These are phyloP conservation scores for Leccinum disarticulatum DNA, from an alignment of 768 basidiomycete genomes.

Conservation along the genomic window DNA sequence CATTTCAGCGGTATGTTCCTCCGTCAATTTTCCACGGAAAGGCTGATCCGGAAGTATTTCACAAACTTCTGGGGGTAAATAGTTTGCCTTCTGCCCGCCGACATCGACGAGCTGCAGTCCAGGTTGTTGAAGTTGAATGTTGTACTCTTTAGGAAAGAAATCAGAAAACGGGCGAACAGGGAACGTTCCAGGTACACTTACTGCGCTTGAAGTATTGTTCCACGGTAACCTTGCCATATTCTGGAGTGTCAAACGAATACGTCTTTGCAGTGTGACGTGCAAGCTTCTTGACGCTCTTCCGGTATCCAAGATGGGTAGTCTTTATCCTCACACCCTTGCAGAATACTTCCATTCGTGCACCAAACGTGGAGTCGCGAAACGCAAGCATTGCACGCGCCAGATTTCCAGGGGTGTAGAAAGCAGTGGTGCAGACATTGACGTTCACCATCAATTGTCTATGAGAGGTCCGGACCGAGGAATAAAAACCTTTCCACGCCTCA, in stretches of 20 bases:
- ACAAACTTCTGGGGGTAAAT: constrained; percentile 50
- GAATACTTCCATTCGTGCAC: constrained; percentile 60
- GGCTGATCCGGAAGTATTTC: constrained; percentile 44
- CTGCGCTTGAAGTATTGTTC: constrained; percentile 48
- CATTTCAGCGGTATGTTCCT: constrained; percentile 53
- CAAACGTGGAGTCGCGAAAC: constrained; percentile 51
- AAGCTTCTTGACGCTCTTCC: constrained; percentile 65
- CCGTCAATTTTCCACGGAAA: constrained; percentile 51
- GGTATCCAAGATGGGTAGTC: constrained; percentile 71
- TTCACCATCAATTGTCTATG: constrained; percentile 51
- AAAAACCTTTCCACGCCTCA: constrained; percentile 57
- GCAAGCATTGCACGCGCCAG: constrained; percentile 43
- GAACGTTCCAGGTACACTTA: constrained; percentile 26
- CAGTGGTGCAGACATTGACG: constrained; percentile 54
- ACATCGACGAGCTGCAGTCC: constrained; percentile 48
- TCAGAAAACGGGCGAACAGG: background rate
- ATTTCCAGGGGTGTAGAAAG: constrained; percentile 45
- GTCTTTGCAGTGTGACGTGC: constrained; percentile 40
- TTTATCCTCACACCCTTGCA: constrained; percentile 64
- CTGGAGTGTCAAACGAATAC: constrained; percentile 41
- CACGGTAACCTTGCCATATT: constrained; percentile 43
- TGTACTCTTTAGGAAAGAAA: constrained; percentile 40
- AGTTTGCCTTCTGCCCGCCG: constrained; percentile 42
- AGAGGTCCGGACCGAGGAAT: constrained; percentile 40
- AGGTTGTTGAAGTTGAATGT: constrained; percentile 38